Evolutionary conservation across 1,139 yeast genomes (phyloP).

Genomic region (Taphrina communis): DNA sequence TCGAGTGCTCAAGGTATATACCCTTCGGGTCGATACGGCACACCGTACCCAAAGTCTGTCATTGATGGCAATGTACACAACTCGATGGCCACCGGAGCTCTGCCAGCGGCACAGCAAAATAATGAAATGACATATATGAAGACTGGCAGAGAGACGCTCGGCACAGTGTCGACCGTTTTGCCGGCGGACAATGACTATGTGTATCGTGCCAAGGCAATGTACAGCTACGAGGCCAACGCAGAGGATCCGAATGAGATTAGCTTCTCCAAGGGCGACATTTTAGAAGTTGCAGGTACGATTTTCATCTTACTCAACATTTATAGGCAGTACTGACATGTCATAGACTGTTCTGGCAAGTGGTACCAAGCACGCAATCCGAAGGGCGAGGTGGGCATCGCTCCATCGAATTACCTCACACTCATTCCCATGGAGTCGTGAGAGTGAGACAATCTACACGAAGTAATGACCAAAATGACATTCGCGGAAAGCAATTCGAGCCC

Average conservation of each 20-base stretch:
- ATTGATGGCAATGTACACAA: conserved; percentile 16
- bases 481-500: neutral
- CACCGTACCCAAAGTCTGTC: conserved; percentile 36
- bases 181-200: conserved; percentile 64
- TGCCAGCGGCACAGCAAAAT: conserved; percentile 12
- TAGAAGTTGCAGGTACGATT: conserved; percentile 66
- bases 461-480: neutral
- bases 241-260: conserved; percentile 93
- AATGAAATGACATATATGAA: conserved; percentile 51
- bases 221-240: conserved; percentile 88
- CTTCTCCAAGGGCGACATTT: conserved; percentile 84
- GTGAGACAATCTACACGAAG: neutral
- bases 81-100: conserved; percentile 4
- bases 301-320: neutral
- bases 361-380: conserved; percentile 92
- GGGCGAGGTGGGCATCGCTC: conserved; percentile 96
- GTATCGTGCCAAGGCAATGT: conserved; percentile 83
- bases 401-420: conserved; percentile 76
- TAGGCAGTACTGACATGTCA: neutral
- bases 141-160: conserved; percentile 3
- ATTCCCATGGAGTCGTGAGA: conserved; percentile 18
- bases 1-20: conserved; percentile 30
- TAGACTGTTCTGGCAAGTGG: conserved; percentile 96
- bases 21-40: conserved; percentile 37
- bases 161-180: conserved; percentile 45